A percentile compares a stretch with the other conserved stretches of the same genome.
phyloP scores from a whole-genome alignment of 1,284 basidiomycete genomes.

The Ganoderma lucidum region DNA sequence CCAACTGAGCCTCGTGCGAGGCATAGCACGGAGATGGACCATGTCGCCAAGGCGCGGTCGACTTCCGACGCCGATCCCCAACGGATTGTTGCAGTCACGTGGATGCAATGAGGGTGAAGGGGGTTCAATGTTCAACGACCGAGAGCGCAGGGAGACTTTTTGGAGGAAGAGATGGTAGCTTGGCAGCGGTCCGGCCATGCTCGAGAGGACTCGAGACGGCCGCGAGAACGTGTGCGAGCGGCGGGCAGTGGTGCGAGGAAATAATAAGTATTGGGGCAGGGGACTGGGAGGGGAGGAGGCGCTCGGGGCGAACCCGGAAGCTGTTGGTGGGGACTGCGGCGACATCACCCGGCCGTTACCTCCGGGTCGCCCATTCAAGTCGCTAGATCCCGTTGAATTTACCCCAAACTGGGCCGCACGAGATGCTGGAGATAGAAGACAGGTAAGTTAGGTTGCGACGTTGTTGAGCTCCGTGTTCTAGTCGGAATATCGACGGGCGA shows the following conservation, averaged over 20 bases:
- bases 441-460: background rate
- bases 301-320: background rate
- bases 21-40: background rate
- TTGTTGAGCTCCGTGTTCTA: background rate
- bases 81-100: constrained; percentile 28
- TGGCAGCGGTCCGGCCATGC: constrained; percentile 14
- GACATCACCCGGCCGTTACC: background rate
- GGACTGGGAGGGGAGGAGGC: too few species aligned
- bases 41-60: background rate
- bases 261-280: constrained; percentile 11
- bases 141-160: background rate
- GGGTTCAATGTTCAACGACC: background rate
- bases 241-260: constrained; percentile 1
- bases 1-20: background rate
- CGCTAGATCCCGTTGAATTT: background rate
- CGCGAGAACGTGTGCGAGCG: constrained; percentile 8
- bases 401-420: background rate
- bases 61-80: constrained; percentile 24
- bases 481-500: background rate
- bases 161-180: background rate
- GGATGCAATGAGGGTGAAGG: constrained; percentile 9
- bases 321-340: background rate
- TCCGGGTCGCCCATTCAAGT: background rate
- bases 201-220: constrained; percentile 32
- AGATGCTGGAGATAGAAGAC: background rate